Conservation (phyloP, 805 yeast genomes). For the Candida dajiaensis region DNA sequence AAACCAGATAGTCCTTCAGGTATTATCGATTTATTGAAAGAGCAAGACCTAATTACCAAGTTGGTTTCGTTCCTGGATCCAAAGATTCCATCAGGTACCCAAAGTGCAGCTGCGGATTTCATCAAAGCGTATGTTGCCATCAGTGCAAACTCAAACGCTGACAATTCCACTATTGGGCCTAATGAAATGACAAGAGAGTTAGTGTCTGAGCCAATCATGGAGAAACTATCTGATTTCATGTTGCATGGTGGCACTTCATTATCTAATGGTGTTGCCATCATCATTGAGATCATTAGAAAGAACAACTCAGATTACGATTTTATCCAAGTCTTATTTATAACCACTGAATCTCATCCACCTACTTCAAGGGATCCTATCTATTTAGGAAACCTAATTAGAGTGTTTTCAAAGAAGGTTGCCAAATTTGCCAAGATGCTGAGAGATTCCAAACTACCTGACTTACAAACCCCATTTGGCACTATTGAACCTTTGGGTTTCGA, state of each 20-base stretch:
- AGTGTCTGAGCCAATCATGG: conserved; percentile 67
- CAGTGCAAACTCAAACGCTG: conserved; percentile 86
- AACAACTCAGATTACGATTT: conserved; percentile 94
- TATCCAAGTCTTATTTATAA: conserved; percentile 76
- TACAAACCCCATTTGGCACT: conserved; percentile 59
- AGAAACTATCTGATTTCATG: conserved; percentile 69
- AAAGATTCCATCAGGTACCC: conserved; percentile 60
- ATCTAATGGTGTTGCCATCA: conserved; percentile 90
- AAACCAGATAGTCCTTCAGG: conserved; percentile 88
- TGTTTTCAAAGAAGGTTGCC: conserved; percentile 72
- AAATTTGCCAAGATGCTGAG: conserved; percentile 58
- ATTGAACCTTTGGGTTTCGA: conserved; percentile 84
- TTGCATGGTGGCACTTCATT: conserved; percentile 79
- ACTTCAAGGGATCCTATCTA: conserved; percentile 89
- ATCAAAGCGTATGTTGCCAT: conserved; percentile 90
- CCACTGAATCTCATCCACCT: conserved; percentile 88
- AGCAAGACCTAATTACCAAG: conserved; percentile 67
- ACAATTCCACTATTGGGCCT: conserved; percentile 91
- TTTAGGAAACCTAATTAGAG: conserved; percentile 74
- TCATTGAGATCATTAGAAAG: conserved; percentile 90
- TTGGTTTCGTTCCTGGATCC: conserved; percentile 70
- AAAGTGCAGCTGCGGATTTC: conserved; percentile 93
- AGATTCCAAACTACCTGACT: conserved; percentile 29
- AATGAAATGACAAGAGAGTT: conserved; percentile 89
- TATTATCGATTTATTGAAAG: conserved; percentile 66